A percentile compares a stretch with the other conserved stretches of the same genome.
These are phyloP conservation scores for Claviceps purpurea DNA, from an alignment of 2,329 filamentous ascomycete species.

Conservation along the genomic window DNA sequence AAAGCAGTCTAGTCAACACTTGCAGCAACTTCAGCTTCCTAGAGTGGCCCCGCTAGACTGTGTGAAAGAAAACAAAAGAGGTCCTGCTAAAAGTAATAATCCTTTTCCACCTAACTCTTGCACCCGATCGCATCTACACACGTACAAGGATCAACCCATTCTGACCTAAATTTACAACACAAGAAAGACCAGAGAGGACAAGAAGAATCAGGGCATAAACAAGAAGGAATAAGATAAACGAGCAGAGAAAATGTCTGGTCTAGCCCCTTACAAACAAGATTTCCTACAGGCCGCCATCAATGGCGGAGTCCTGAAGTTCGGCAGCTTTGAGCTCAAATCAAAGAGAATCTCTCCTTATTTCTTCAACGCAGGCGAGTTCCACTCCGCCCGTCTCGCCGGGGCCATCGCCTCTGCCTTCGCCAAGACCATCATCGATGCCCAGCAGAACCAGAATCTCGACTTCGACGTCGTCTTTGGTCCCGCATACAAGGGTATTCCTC, in stretches of 20 bases:
- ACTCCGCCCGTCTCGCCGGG: constrained; percentile 62
- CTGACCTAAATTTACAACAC: too few species aligned
- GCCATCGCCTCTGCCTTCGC: constrained; percentile 77
- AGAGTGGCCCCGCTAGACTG: too few species aligned
- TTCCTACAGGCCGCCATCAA: constrained; percentile 59
- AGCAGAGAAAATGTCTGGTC: constrained; percentile 13
- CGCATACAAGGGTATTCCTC: constrained; percentile 92
- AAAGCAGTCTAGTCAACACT: too few species aligned
- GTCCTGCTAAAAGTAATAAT: too few species aligned
- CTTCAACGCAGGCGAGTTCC: constrained; percentile 91
- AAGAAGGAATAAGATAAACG: not conserved
- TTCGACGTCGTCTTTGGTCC: constrained; percentile 88
- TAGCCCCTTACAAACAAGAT: constrained; percentile 54
- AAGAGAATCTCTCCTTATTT: constrained; percentile 89
- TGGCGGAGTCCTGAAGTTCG: constrained; percentile 64
- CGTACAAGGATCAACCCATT: too few species aligned
- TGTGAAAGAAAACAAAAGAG: too few species aligned
- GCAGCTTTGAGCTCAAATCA: constrained; percentile 82
- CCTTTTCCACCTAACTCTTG: too few species aligned
- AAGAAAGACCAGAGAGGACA: not conserved
- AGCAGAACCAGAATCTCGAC: constrained; percentile 29
- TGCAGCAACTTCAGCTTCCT: too few species aligned
- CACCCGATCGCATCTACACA: too few species aligned
- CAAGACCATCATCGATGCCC: constrained; percentile 40
- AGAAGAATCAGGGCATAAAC: not conserved